Base-by-base conservation (phyloP, 495 filamentous ascomycete genomes). In the Astrocystis sublimbata region DNA sequence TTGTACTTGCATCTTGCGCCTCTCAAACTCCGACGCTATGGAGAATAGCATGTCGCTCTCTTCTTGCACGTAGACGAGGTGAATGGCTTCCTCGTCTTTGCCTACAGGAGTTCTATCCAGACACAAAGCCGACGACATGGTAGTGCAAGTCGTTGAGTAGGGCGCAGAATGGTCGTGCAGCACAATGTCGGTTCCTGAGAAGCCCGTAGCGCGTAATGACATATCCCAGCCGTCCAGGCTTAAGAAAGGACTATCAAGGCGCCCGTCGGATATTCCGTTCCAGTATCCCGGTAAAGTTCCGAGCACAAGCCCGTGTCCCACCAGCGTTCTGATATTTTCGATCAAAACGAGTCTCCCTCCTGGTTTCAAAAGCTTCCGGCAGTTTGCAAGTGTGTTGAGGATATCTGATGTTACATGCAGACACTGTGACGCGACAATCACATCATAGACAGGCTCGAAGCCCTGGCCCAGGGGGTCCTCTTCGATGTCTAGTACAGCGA, bases 231-330 rank as follows among this genome's bases (percentile, higher is more conserved):
- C 26, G 0, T 55, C 49, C 1, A 53, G 41, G 9, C 72, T 68
- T 2, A 79, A 35, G 17, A 61, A 65, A 3, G 81, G 79, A 0
- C 72, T 62, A 24, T 53, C 50, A 33, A 24, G 15, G 10, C 50
- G 15, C 1, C 71, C 74, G 13, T 83, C 65, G 2, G 74, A 46
- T 10, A 66, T 64, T 21, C 78, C 79, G 6, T 71, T 54, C 81
- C 81, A 85, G 79, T 81, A 85, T 0, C 75, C 79, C 4, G 75
- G 70, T 1, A 83, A 64, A 2, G 66, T 58, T 3, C 72, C 73
- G 1, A 82, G 9, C 2, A 53, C 50, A 30, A 53, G 9, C 3
- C 50, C 50, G 6, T 30, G 31, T 2, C 50, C 38, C 2, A 53
- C 31, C 26, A 36, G 50, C 2, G 50, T 9, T 4, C 38, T 30